Base-by-base conservation (phyloP, 805 yeast species). In the Soucietia sequanensis region DNA sequence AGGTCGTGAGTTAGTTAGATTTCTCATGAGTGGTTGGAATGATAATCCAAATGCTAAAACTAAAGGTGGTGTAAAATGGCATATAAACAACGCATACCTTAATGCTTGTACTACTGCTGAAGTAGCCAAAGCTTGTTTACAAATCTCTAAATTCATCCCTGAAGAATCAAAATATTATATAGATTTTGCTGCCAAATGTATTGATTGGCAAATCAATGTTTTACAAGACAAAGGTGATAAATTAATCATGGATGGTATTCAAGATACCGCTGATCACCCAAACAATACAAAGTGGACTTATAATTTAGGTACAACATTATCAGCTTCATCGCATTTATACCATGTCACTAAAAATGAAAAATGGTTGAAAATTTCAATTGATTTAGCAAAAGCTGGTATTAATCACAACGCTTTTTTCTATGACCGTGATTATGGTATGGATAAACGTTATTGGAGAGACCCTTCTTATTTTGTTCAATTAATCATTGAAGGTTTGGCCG, bases 21-120 rank as follows among this genome's bases (percentile, higher is more conserved):
- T 81, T 46, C 55, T 82, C 42, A 75, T 80, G 76, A 78, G 81
- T 8, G 88, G 88, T 14, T 72, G 80, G 75, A 71, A 76, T 39
- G 56, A 62, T 37, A 65, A 67, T 33, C 65, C 68, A 17, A 50
- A 62, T 21, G 62, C 56, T 15, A 53, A 59, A 46, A 60, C 68
- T 14, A 66, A 69, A 33, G 85, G 87, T 22, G 90, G 88, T 9
- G 71, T 81, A 43, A 58, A 70, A 41, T 82, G 90, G 89, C 87
- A 82, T 50, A 61, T 79, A 9, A 62, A 66, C 29, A 78, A 78
- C 57, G 56, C 69, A 19, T 81, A 81, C 42, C 65, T 80, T 48
- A 76, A 79, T 48, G 69, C 88, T 9, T 80, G 84, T 45, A 78
- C 85, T 23, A 78, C 84, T 2, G 80, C 83, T 7, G 85, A 81